phyloP scores from a whole-genome alignment of 192 early-diverging fungal species.

The Fimicolochytrium jonesii region DNA sequence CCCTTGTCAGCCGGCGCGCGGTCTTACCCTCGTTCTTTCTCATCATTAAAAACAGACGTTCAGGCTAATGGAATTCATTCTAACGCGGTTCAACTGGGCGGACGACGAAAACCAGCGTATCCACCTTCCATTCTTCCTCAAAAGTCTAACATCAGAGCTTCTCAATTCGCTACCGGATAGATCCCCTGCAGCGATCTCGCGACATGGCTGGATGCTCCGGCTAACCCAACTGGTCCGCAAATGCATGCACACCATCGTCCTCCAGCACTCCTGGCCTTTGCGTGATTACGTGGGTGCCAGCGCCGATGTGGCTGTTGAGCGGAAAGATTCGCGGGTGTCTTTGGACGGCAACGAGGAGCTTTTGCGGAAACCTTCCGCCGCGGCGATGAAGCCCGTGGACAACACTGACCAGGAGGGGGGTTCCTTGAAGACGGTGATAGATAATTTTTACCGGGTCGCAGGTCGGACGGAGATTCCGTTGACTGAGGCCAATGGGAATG shows the following conservation, averaged over 20 bases:
- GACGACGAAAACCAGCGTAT: conserved; percentile 80
- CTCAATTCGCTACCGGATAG: too few relatives aligned
- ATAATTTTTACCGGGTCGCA: neutral
- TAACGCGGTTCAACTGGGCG: conserved; percentile 67
- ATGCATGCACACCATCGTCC: too few relatives aligned
- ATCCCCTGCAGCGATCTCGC: too few relatives aligned
- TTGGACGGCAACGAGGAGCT: too few relatives aligned
- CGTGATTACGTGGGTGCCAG: conserved; percentile 5
- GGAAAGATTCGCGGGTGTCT: too few relatives aligned
- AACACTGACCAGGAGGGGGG: too few relatives aligned
- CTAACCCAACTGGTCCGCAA: too few relatives aligned
- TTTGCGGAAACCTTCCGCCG: too few relatives aligned
- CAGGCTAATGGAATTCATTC: conserved; percentile 67
- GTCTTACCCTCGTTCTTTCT: neutral
- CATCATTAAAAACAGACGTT: too few relatives aligned
- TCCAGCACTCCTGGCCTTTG: conserved; percentile 14
- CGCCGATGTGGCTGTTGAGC: neutral
- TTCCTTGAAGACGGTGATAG: neutral
- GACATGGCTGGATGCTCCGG: too few relatives aligned
- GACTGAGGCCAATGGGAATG: neutral
- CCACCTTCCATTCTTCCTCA: conserved; percentile 75
- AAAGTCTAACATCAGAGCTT: too few relatives aligned
- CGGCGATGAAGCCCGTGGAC: too few relatives aligned
- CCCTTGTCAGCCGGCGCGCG: conserved; percentile 24
- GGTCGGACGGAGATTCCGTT: neutral